Conservation (phyloP, 129 eudicot genomes). For the Artemisia tridentata region DNA sequence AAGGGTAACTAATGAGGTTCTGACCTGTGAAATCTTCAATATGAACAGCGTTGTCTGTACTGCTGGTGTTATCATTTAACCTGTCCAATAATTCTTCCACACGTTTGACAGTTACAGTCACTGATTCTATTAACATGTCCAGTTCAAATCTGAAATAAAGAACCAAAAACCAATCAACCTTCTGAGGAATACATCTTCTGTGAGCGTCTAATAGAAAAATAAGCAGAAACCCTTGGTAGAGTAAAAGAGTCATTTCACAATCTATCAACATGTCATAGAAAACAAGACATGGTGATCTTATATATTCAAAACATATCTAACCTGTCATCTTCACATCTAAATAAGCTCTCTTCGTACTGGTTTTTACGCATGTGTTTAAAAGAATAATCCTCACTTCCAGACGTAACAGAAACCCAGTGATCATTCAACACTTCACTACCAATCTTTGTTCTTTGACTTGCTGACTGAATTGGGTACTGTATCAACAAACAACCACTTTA, state of each 20-base stretch:
- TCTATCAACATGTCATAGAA: slow-evolving; percentile 14
- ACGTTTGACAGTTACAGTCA: slow-evolving; percentile 69
- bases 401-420: slow-evolving; percentile 98
- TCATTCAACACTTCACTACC: slow-evolving; percentile 89
- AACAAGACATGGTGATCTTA: slow-evolving; percentile 15
- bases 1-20: slow-evolving; percentile 19
- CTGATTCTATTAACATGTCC: slow-evolving; percentile 92
- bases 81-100: slow-evolving; percentile 82
- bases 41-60: slow-evolving; percentile 48
- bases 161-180: slow-evolving; percentile 23
- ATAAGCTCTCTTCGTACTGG: slow-evolving; percentile 96
- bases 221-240: slow-evolving; percentile 20
- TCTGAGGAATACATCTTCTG: slow-evolving; percentile 18
- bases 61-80: slow-evolving; percentile 51
- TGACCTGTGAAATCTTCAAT: slow-evolving; percentile 86
- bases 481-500: slow-evolving; percentile 27
- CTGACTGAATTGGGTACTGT: slow-evolving; percentile 91
- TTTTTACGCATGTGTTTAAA: slow-evolving; percentile 99
- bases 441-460: slow-evolving; percentile 70
- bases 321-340: slow-evolving; percentile 99
- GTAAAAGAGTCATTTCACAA: slow-evolving; percentile 5
- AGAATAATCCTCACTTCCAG: slow-evolving; percentile 99
- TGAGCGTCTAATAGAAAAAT: slow-evolving; percentile 8
- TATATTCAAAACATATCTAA: slow-evolving; percentile 18
- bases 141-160: slow-evolving; percentile 76